A percentile compares a stretch with the other conserved stretches of the same genome.
These are phyloP conservation scores for Melastoma candidum DNA, from an alignment of 441 rosid species.

Conservation along the genomic window DNA sequence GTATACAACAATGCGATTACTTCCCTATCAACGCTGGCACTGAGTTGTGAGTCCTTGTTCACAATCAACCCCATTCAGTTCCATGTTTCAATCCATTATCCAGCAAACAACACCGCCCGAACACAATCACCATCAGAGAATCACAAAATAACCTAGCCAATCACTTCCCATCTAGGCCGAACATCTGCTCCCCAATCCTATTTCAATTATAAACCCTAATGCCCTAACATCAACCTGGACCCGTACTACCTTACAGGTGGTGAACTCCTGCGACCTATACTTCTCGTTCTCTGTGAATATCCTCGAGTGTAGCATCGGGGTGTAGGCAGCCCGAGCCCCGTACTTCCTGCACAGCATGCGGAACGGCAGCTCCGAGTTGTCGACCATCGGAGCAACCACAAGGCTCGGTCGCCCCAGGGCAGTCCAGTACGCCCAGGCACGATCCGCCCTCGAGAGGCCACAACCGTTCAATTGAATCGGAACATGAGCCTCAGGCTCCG, in stretches of 20 bases:
- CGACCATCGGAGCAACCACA: conserved; percentile 93
- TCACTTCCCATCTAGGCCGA: no score
- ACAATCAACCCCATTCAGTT: no score
- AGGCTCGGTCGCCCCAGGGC: conserved; percentile 63
- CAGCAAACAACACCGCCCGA: no score
- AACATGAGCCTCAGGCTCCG: no score
- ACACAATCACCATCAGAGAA: no score
- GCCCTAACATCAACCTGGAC: conserved; percentile 4
- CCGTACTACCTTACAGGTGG: conserved; percentile 37
- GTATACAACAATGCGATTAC: no score
- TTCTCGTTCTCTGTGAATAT: conserved; percentile 66
- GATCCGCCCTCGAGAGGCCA: conserved; percentile 36
- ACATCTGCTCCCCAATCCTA: no score
- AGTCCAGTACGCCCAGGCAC: conserved; percentile 86
- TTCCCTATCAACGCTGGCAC: no score
- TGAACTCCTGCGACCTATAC: conserved; percentile 66
- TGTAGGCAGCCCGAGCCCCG: conserved; percentile 88
- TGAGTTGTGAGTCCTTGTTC: no score
- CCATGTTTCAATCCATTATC: no score
- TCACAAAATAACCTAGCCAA: no score
- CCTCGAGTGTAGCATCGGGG: conserved; percentile 88
- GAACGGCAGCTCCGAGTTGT: conserved; percentile 65
- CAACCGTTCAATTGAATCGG: background rate
- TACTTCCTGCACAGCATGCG: conserved; percentile 82
- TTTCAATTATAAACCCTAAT: no score